Conservation (phyloP, 2,329 filamentous ascomycete species). For the Colletotrichum shisoi region DNA sequence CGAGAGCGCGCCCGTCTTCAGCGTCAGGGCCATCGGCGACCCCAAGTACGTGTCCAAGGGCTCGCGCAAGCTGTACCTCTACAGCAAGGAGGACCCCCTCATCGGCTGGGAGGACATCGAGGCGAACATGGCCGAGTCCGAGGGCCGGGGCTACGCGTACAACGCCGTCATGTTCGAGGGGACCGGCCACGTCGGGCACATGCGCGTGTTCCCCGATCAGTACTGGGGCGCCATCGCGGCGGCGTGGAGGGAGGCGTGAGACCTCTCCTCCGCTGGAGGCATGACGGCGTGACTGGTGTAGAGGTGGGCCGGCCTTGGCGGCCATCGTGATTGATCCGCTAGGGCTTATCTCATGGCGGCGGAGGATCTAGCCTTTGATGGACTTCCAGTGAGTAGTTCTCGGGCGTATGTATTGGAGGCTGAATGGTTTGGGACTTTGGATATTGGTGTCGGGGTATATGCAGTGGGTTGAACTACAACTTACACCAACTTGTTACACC, state of each 20-base stretch:
- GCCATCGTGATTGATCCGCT: neutral
- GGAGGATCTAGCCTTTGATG: no score
- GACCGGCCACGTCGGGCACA: conserved; percentile 68
- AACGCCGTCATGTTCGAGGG: conserved; percentile 63
- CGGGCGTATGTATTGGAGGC: neutral
- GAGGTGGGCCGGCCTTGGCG: no score
- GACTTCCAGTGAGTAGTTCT: neutral
- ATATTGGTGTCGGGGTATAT: neutral
- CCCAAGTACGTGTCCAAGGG: conserved; percentile 44
- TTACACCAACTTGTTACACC: neutral
- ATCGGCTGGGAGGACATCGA: conserved; percentile 65
- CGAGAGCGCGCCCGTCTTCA: conserved; percentile 50
- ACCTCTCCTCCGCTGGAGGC: no score
- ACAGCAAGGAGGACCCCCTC: conserved; percentile 65
- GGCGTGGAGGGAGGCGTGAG: conserved; percentile 43
- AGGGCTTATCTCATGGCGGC: no score
- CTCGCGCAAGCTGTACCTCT: conserved; percentile 63
- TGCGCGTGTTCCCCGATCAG: conserved; percentile 62
- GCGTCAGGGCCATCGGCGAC: conserved; percentile 17
- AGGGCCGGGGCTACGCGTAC: conserved; percentile 58
- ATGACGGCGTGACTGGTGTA: no score
- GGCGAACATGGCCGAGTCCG: conserved; percentile 59
- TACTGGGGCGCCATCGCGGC: conserved; percentile 63
- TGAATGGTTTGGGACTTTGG: neutral
- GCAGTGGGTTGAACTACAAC: no score